These are phyloP conservation scores for Kentomonas sorsogonicus DNA, from an alignment of 208 protist species.

Conservation along the genomic window DNA sequence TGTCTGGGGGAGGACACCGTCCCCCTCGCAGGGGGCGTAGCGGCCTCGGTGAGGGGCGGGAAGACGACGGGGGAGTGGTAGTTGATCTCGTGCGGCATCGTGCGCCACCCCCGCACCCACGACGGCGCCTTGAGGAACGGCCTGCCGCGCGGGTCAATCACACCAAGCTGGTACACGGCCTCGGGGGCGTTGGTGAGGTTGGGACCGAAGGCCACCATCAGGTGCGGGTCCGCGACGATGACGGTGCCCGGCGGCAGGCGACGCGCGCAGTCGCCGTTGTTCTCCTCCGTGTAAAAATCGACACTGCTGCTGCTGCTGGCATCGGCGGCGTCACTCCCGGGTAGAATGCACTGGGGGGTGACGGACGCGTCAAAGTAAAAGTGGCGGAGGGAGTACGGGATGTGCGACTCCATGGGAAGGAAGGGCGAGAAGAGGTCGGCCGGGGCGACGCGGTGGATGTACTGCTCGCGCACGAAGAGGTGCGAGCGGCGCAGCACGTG, in stretches of 20 bases:
- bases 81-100: constrained; percentile 59
- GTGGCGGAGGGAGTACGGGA: constrained; percentile 59
- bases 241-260: constrained; percentile 50
- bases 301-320: not conserved
- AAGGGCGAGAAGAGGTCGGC: constrained; percentile 42
- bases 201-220: constrained; percentile 72
- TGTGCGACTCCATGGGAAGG: constrained; percentile 60
- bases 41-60: constrained; percentile 63
- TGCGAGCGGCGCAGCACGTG: constrained; percentile 71
- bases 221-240: constrained; percentile 70
- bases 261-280: no score
- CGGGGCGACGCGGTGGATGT: constrained; percentile 37
- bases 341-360: constrained; percentile 23
- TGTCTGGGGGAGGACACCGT: no score
- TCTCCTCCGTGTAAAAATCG: no score
- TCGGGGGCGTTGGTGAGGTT: constrained; percentile 51
- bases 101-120: constrained; percentile 79
- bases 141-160: constrained; percentile 44
- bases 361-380: constrained; percentile 65
- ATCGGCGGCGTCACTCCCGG: not conserved
- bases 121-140: constrained; percentile 55
- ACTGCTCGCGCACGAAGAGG: constrained; percentile 57
- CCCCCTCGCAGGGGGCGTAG: no score
- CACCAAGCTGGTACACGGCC: constrained; percentile 64
- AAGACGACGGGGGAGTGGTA: constrained; percentile 74